These are phyloP conservation scores for Saturnispora sekii DNA, from an alignment of 805 yeast species.

Conservation along the genomic window DNA sequence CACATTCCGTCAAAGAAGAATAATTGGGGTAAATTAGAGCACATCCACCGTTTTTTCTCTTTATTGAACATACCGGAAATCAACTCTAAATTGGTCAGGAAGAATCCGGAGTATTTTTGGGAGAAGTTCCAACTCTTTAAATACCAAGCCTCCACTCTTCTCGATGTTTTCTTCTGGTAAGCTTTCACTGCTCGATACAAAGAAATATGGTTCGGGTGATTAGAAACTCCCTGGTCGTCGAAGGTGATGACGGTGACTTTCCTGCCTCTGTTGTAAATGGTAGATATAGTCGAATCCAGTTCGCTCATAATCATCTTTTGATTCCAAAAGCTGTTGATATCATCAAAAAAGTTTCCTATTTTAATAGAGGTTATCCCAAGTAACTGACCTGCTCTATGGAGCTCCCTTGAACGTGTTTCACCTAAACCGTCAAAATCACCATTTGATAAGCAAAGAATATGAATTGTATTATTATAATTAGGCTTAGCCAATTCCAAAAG, in stretches of 20 bases:
- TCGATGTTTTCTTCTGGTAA: constrained; percentile 19
- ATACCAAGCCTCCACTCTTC: constrained; percentile 14
- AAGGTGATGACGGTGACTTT: constrained; percentile 23
- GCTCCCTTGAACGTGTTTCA: constrained; percentile 46
- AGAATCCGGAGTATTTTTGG: constrained; percentile 41
- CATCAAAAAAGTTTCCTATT: constrained; percentile 53
- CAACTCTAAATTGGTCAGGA: constrained; percentile 30
- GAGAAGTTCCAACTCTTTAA: constrained; percentile 26
- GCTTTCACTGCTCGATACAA: constrained; percentile 41
- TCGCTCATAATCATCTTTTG: constrained; percentile 28
- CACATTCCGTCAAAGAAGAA: too few relatives aligned
- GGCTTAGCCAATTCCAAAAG: constrained; percentile 41
- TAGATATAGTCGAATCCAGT: constrained; percentile 21
- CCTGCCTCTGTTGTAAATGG: constrained; percentile 1
- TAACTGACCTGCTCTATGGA: constrained; percentile 42
- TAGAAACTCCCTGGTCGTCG: constrained; percentile 56
- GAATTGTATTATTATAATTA: constrained; percentile 40
- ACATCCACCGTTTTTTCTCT: background rate
- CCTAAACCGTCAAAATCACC: constrained; percentile 81
- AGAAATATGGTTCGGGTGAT: constrained; percentile 79
- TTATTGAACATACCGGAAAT: background rate
- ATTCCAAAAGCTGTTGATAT: constrained; percentile 63
- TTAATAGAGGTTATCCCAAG: constrained; percentile 40
- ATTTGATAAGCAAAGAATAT: constrained; percentile 59
- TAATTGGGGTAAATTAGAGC: background rate